phyloP scores from a whole-genome alignment of 2,329 filamentous ascomycete species.

The Shiraia sp. region DNA sequence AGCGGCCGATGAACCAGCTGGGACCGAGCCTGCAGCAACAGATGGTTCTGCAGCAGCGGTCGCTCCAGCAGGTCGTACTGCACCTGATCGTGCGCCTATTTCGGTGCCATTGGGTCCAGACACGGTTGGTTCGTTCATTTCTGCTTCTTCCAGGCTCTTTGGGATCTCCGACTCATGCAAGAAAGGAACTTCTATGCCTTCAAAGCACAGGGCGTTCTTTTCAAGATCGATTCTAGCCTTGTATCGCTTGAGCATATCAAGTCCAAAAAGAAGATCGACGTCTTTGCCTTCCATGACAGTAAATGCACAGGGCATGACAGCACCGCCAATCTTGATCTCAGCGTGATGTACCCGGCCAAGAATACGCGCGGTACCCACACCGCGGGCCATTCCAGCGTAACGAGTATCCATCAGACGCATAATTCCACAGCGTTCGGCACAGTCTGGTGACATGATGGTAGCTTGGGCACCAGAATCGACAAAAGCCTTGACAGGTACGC shows the following conservation, averaged over 20 bases:
- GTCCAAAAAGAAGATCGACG: conserved; percentile 86
- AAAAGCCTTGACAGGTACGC: conserved; percentile 87
- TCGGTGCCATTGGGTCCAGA: conserved; percentile 85
- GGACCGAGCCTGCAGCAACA: conserved; percentile 3
- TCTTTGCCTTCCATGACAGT: conserved; percentile 99
- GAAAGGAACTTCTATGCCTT: conserved; percentile 85
- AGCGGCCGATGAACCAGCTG: conserved; percentile 11
- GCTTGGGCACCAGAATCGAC: conserved; percentile 97
- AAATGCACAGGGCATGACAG: conserved; percentile 91
- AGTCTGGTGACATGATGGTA: conserved; percentile 96
- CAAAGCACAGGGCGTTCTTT: conserved; percentile 83
- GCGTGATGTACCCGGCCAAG: conserved; percentile 94
- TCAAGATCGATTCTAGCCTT: conserved; percentile 89
- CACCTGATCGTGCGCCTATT: conserved; percentile 82
- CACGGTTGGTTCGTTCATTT: conserved; percentile 79
- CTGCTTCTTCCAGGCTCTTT: conserved; percentile 72
- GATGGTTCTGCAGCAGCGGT: conserved; percentile 36
- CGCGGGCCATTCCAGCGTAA: conserved; percentile 88
- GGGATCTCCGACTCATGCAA: conserved; percentile 92
- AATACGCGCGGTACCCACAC: conserved; percentile 92
- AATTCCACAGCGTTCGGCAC: conserved; percentile 89
- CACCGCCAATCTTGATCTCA: conserved; percentile 87
- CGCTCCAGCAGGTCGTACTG: conserved; percentile 61
- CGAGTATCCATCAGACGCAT: conserved; percentile 93
- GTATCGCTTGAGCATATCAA: conserved; percentile 97